Conservation (phyloP, 371 early-diverging fungal genomes). For the Thermomucor indicae-seudaticae region DNA sequence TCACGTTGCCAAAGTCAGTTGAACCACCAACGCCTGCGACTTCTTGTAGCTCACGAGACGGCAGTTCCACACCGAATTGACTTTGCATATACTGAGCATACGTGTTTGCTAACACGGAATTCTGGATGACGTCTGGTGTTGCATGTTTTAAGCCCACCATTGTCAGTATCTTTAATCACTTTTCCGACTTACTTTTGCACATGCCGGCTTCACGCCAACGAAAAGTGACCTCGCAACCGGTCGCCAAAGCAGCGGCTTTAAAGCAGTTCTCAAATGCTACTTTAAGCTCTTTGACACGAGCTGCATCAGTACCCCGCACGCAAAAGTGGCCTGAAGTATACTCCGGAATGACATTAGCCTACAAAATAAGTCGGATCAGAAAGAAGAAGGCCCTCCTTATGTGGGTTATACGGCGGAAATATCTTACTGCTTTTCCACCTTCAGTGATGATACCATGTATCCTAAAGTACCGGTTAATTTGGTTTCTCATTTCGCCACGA, state of each 20-base stretch:
- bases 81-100: slow-evolving; percentile 16
- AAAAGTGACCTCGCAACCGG: slow-evolving; percentile 62
- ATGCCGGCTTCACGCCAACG: slow-evolving; percentile 36
- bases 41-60: no score
- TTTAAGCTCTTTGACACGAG: slow-evolving; percentile 44
- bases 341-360: slow-evolving; percentile 53
- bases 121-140: slow-evolving; percentile 1
- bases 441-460: slow-evolving; percentile 74
- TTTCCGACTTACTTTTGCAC: slow-evolving; percentile 17
- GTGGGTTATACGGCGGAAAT: background rate
- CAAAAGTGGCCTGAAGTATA: slow-evolving; percentile 50
- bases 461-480: no score
- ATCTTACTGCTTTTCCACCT: slow-evolving; percentile 63
- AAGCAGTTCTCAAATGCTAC: slow-evolving; percentile 51
- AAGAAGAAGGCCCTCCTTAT: no score
- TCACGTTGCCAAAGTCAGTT: slow-evolving; percentile 75
- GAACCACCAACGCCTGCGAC: slow-evolving; percentile 42
- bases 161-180: slow-evolving; percentile 13
- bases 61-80: slow-evolving; percentile 1
- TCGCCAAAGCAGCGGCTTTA: slow-evolving; percentile 60
- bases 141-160: slow-evolving; percentile 38
- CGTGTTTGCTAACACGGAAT: background rate
- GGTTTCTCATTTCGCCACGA: no score
- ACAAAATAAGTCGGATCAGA: background rate
- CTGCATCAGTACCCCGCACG: slow-evolving; percentile 49